Evolutionary conservation across 2,329 filamentous ascomycete species (phyloP), one percentile per base, ranked within the genome.

Genomic region (Sarocladiaceae sp.): DNA sequence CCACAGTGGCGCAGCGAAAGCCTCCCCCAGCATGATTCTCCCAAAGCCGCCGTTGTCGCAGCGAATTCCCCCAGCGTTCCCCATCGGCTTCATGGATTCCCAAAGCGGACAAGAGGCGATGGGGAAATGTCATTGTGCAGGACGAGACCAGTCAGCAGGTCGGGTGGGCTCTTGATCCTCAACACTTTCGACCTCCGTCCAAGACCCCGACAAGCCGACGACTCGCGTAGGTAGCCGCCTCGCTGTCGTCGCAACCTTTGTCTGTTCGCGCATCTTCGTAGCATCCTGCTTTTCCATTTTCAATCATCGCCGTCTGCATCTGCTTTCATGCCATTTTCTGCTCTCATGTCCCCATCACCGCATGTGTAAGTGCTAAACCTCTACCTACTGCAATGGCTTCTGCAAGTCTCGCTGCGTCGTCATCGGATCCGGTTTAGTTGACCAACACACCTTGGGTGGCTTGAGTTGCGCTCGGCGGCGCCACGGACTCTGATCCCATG

Each of bases 381-480:
- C 18, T 42, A 31, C 33, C n/a, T 15, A 29, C 34, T 39, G 34
- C 34, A 44, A 34, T 15, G 15, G 10, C 15, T 26, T 20, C 31
- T 37, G 43, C 43, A 45, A 29, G 33, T 37, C 20, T 39, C 19
- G 7, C n/a, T 16, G 33, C 33, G 12, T 20, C 33, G 43, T 37
- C 43, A 37, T 45, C 43, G 43, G 33, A 45, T 45, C 33, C 31
- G 43, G 43, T 45, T 45, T 45, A 41, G 37, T 41, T 41, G 37
- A 29, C 23, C 37, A 18, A 27, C 37, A 24, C 37, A 41, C 37
- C 16, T 16, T 11, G 6, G 24, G 34, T 18, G 37, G 20, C 21
- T 20, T 29, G 37, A 11, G 37, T 41, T 41, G 37, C 37, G 37
- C 15, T n/a, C 37, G 21, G 37, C 4, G 29, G 37, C 37, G 37